Percentiles rank a stretch among this genome's conserved stretches.
phyloP scores from a whole-genome alignment of 2,329 filamentous ascomycete species.

The Paraphoma chrysanthemicola region DNA sequence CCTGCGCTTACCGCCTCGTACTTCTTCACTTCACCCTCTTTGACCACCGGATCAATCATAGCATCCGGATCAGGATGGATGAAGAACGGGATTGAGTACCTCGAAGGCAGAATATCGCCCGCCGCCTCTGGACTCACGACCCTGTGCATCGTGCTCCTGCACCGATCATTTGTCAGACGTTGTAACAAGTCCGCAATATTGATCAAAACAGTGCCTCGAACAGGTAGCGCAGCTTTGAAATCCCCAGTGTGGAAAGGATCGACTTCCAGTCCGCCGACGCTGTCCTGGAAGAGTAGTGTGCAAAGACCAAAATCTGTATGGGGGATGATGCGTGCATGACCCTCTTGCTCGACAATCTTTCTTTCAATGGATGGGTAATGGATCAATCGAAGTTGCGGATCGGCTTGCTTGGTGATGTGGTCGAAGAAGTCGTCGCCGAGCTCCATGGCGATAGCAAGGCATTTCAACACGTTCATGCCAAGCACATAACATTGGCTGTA shows the following conservation, averaged over 20 bases:
- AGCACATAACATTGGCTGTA: slow-evolving; percentile 30
- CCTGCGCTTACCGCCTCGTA: slow-evolving; percentile 47
- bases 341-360: slow-evolving; percentile 27
- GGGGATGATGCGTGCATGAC: slow-evolving; percentile 33
- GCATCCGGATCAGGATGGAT: slow-evolving; percentile 45
- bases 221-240: slow-evolving; percentile 31
- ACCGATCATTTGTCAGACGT: slow-evolving; percentile 35
- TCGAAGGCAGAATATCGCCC: slow-evolving; percentile 33
- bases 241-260: slow-evolving; percentile 33
- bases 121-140: slow-evolving; percentile 41
- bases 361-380: slow-evolving; percentile 37
- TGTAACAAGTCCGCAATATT: slow-evolving; percentile 35
- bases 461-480: slow-evolving; percentile 28
- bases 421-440: slow-evolving; percentile 34
- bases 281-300: slow-evolving; percentile 49
- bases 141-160: slow-evolving; percentile 47
- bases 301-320: slow-evolving; percentile 45
- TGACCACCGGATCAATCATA: slow-evolving; percentile 44
- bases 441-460: slow-evolving; percentile 35
- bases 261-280: slow-evolving; percentile 47
- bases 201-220: slow-evolving; percentile 31
- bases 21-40: slow-evolving; percentile 42
- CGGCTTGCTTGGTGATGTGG: slow-evolving; percentile 27
- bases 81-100: slow-evolving; percentile 51
- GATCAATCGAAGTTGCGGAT: slow-evolving; percentile 35